Conservation (phyloP, 768 basidiomycete genomes). For the Kwoniella bestiolae region DNA sequence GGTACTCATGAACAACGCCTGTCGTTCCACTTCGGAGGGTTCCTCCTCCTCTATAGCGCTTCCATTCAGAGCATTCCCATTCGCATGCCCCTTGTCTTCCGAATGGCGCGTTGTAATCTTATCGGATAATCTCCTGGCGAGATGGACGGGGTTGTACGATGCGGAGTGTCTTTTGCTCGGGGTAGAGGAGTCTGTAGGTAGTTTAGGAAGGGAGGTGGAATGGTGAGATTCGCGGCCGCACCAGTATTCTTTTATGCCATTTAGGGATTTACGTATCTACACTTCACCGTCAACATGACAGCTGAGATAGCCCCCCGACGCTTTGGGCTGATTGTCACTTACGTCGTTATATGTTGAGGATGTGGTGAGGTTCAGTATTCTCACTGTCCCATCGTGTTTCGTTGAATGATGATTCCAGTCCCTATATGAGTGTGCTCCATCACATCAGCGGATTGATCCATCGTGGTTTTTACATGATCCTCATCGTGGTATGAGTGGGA, state of each 20-base stretch:
- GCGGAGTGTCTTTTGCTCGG: conserved; percentile 12
- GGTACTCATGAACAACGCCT: conserved; percentile 31
- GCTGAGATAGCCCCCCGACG: neutral
- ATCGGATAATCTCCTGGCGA: conserved; percentile 20
- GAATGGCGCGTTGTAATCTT: conserved; percentile 12
- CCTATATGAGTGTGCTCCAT: conserved; percentile 13
- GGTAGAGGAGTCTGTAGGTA: conserved; percentile 1
- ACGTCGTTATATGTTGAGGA: conserved; percentile 14
- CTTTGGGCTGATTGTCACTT: neutral
- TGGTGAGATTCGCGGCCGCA: conserved; percentile 39
- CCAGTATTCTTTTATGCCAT: conserved; percentile 44
- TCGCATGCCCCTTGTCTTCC: conserved; percentile 1
- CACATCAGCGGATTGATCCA: too few species aligned
- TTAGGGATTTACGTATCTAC: conserved; percentile 21
- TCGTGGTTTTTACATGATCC: neutral
- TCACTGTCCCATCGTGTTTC: conserved; percentile 39
- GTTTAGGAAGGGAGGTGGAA: neutral
- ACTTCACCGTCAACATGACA: neutral
- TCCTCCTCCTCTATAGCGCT: conserved; percentile 21
- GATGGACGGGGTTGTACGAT: conserved; percentile 15
- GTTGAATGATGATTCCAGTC: conserved; percentile 38
- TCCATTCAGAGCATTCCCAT: conserved; percentile 10
- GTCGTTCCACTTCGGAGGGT: conserved; percentile 27
- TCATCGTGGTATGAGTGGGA: neutral
- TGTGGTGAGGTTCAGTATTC: conserved; percentile 34